Evolutionary conservation across 1,139 yeast genomes (phyloP).

Genomic region (Hansenula sp.): DNA sequence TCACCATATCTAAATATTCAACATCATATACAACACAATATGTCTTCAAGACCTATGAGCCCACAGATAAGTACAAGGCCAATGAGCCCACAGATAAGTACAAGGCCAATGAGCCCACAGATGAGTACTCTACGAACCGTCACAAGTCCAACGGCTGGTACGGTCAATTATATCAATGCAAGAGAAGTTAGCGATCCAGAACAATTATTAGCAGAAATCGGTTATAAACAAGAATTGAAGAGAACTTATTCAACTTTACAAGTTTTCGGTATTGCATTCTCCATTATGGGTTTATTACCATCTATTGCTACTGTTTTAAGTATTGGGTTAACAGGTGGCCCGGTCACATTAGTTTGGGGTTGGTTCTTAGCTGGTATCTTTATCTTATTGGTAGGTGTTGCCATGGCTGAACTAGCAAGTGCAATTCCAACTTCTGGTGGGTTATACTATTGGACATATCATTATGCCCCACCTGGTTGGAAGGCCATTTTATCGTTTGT

Average conservation of each 20-base stretch:
- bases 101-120: neutral
- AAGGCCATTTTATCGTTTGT: constrained; percentile 46
- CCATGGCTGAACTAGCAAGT: constrained; percentile 67
- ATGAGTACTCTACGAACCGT: constrained; percentile 1
- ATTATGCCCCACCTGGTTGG: constrained; percentile 45
- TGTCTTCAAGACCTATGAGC: too few species aligned
- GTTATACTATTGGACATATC: constrained; percentile 55
- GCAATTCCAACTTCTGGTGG: constrained; percentile 78
- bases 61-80: too few species aligned
- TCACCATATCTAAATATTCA: too few species aligned
- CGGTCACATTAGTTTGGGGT: constrained; percentile 67
- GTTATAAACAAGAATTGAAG: constrained; percentile 46
- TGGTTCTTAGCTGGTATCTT: constrained; percentile 63
- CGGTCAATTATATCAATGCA: constrained; percentile 15
- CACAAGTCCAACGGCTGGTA: constrained; percentile 30
- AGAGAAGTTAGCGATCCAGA: constrained; percentile 4
- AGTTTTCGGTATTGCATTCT: constrained; percentile 47
- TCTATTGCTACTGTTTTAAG: constrained; percentile 37
- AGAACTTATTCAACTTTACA: constrained; percentile 44
- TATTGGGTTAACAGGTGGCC: constrained; percentile 45
- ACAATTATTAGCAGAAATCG: constrained; percentile 17
- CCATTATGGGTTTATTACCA: constrained; percentile 50
- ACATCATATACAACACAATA: too few species aligned
- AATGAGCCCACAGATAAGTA: too few species aligned
- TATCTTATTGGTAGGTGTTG: constrained; percentile 52